Base-by-base conservation (phyloP, 805 yeast species). In the Blastobotrys terrestris region DNA sequence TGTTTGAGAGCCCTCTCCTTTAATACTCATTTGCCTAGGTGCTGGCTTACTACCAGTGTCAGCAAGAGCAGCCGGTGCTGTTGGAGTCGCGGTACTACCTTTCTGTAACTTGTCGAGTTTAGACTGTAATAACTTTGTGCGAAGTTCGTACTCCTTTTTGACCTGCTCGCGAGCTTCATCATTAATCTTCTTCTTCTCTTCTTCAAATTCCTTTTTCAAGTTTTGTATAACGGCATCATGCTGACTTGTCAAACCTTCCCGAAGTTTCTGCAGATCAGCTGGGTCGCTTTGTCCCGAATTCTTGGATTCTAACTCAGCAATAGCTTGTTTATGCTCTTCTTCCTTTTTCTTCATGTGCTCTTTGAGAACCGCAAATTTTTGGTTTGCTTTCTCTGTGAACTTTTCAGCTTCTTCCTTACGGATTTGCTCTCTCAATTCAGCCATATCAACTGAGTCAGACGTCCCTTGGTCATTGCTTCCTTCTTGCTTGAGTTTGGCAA, bases 71-170 rank as follows among this genome's bases (percentile, higher is more conserved):
- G 35, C 44, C 7, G 19, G 44, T 41, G 39, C n/a, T 15, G 51
- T 21, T 13, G 35, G 22, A 14, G 39, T 31, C 5, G 40, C 48
- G n/a, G 55, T 47, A 52, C 61, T 68, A 35, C 74, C 73, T 46
- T 66, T 68, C 55, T 77, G 81, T 26, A 78, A 70, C 49, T 75
- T 75, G 44, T 77, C 81, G n/a, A 79, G 68, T 63, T 77, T 81
- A 57, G 73, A 72, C 58, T 75, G 77, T 59, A 80, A 70, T 65
- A 84, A 76, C 54, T 75, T 77, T 53, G 76, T 74, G 58, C 81
- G 77, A 65, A 85, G 76, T 54, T 78, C 84, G 47, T 75, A 76
- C 60, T 81, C 82, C 62, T 80, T 78, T 48, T 78, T 77, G 44
- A 79, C 76, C 21, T 78, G 77, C 50, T 72, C 70, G 48, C 78